Base-by-base conservation (phyloP, 1,284 basidiomycete species). In the Irpex rosettiformis region DNA sequence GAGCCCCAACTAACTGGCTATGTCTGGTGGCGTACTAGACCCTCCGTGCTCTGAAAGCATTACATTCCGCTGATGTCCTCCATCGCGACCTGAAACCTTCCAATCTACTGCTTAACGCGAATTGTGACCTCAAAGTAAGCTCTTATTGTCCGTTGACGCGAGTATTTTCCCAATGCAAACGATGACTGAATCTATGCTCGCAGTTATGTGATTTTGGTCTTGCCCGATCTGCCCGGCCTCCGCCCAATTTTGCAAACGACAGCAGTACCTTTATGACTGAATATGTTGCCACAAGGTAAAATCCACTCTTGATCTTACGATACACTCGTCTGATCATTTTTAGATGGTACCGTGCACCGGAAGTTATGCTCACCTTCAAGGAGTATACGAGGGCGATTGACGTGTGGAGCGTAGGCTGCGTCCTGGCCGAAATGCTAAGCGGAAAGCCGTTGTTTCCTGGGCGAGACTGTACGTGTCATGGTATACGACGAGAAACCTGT, bases 41-140 rank as follows among this genome's bases (percentile, higher is more conserved):
- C 0, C 83, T 97, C 16, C 88, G 96, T 47, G 96, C 94, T 0
- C 81, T 98, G 70, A 98, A 98, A 74, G 94, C 94, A 0, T 78
- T 98, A 4, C 95, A 98, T 70, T 94, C 91, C 0, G 94, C 96
- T 27, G 93, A 95, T 72, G 94, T 98, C 64, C 89, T 97, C 65
- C 95, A 98, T 72, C 89, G 96, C 59, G 95, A 98, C 73, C 84
- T 98, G 64, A 98, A 98, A 75, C 95, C 95, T 0, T 95, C 94
- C 30, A 98, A 98, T 68, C 79, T 97, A 6, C 83, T 97, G n/a
- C 80, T 98, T 58, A 97, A 97, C 68, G 93, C 94, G 61, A 96
- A 98, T 72, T 98, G 96, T 69, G 96, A 98, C 70, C 84, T 98
- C 65, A 97, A 97, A 72, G 93, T 61, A n/a, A 47, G 59, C 47